These are phyloP conservation scores for Kalaharituber pfeilii DNA, from an alignment of 2,329 filamentous ascomycete species.

Conservation along the genomic window DNA sequence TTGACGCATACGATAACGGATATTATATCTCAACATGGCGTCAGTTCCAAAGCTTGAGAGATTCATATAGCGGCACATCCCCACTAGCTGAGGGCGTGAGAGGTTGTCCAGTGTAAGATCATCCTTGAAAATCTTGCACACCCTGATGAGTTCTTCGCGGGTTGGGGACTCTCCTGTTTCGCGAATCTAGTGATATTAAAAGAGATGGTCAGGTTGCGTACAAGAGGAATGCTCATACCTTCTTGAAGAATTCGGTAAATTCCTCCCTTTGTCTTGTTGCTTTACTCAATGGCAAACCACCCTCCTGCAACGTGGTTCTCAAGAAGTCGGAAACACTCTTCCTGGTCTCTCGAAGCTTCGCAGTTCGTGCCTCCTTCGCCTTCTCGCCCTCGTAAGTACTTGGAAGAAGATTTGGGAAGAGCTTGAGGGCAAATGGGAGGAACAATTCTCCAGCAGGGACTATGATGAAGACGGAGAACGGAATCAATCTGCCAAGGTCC, in stretches of 20 bases:
- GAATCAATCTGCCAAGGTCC: conserved; percentile 78
- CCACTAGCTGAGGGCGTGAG: conserved; percentile 84
- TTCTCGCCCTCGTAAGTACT: conserved; percentile 92
- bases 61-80: conserved; percentile 97
- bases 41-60: conserved; percentile 94
- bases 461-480: conserved; percentile 92
- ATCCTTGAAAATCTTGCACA: conserved; percentile 98
- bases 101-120: conserved; percentile 94
- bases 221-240: conserved; percentile 36
- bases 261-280: conserved; percentile 80
- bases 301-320: conserved; percentile 73
- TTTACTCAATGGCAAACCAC: conserved; percentile 71
- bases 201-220: conserved; percentile 12
- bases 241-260: conserved; percentile 93
- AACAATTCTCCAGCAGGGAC: conserved; percentile 91
- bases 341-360: conserved; percentile 61
- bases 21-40: conserved; percentile 91
- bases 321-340: conserved; percentile 90
- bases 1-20: conserved; percentile 94
- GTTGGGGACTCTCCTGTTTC: conserved; percentile 81
- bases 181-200: too few relatives aligned
- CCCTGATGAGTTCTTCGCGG: conserved; percentile 83
- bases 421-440: conserved; percentile 72
- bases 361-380: conserved; percentile 76
- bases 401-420: conserved; percentile 94